A percentile compares a stretch with the other conserved stretches of the same genome.
Evolutionary conservation across 106 monocot species (phyloP).

Genomic region (Allium sativum): DNA sequence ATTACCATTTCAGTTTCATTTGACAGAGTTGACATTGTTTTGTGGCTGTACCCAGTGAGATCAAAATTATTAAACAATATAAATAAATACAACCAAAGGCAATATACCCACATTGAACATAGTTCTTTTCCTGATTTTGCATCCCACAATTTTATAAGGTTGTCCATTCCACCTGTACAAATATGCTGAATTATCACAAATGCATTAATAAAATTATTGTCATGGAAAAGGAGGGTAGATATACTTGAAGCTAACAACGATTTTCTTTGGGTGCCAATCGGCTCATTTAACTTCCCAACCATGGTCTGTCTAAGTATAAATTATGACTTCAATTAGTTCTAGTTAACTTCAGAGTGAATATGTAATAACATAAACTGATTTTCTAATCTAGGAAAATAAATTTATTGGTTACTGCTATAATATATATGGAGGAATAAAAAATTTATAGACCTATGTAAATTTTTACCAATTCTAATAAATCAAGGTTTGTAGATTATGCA

Average conservation of each 20-base stretch:
- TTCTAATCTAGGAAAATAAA: too few species aligned
- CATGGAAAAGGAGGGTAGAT: too few species aligned
- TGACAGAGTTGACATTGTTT: constrained; percentile 93
- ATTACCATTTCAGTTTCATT: constrained; percentile 99
- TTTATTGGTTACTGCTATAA: too few species aligned
- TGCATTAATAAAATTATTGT: constrained; percentile 2
- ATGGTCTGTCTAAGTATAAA: constrained; percentile 84
- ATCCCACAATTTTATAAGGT: constrained; percentile 99
- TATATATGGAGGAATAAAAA: too few species aligned
- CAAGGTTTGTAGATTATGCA: too few species aligned
- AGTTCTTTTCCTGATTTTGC: constrained; percentile 85
- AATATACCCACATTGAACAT: constrained; percentile 52
- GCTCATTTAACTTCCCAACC: constrained; percentile 99
- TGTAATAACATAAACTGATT: too few species aligned
- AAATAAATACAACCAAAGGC: not conserved
- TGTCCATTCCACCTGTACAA: constrained; percentile 94
- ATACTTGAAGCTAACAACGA: constrained; percentile 90
- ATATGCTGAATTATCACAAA: too few species aligned
- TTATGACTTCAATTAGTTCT: too few species aligned
- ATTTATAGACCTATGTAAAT: too few species aligned
- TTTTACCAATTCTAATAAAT: too few species aligned
- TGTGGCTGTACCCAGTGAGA: constrained; percentile 60
- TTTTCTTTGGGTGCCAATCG: constrained; percentile 93
- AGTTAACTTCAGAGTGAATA: too few species aligned
- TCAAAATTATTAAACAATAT: constrained; percentile 4